Evolutionary conservation across 441 rosid genomes (phyloP).

Genomic region (Biscutella laevigata): DNA sequence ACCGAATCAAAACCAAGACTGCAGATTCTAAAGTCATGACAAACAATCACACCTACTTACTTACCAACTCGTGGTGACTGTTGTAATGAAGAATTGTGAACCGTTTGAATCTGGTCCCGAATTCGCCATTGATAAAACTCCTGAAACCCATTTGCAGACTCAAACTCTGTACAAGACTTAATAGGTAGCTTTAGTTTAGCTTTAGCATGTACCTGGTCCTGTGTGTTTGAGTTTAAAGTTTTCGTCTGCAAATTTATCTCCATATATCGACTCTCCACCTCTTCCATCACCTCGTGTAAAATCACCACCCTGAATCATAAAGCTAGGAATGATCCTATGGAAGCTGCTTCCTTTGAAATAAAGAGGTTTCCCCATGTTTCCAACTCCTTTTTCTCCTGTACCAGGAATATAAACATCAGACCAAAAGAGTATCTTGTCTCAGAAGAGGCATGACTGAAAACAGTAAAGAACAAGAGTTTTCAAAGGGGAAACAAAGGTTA

Average conservation of each 20-base stretch:
- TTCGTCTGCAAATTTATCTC: constrained; percentile 77
- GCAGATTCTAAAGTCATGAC: not conserved
- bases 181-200: constrained; percentile 1
- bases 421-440: not conserved
- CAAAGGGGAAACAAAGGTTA: constrained; percentile 37
- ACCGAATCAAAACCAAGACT: not conserved
- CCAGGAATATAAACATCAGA: not conserved
- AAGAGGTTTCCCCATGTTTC: constrained; percentile 76
- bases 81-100: constrained; percentile 82
- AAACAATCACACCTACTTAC: constrained; percentile 3
- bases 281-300: constrained; percentile 77
- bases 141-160: constrained; percentile 28
- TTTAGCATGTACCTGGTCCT: constrained; percentile 67
- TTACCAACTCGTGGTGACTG: constrained; percentile 78
- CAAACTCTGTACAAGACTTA: too few species aligned
- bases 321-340: constrained; percentile 86
- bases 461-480: not conserved
- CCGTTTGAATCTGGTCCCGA: constrained; percentile 85
- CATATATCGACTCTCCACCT: constrained; percentile 93
- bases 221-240: constrained; percentile 84
- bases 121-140: constrained; percentile 82
- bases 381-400: constrained; percentile 77
- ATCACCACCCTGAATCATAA: constrained; percentile 94
- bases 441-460: not conserved
- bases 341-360: constrained; percentile 73